phyloP scores from a whole-genome alignment of 2,329 filamentous ascomycete species.

The Dryadomyces sulphureus region DNA sequence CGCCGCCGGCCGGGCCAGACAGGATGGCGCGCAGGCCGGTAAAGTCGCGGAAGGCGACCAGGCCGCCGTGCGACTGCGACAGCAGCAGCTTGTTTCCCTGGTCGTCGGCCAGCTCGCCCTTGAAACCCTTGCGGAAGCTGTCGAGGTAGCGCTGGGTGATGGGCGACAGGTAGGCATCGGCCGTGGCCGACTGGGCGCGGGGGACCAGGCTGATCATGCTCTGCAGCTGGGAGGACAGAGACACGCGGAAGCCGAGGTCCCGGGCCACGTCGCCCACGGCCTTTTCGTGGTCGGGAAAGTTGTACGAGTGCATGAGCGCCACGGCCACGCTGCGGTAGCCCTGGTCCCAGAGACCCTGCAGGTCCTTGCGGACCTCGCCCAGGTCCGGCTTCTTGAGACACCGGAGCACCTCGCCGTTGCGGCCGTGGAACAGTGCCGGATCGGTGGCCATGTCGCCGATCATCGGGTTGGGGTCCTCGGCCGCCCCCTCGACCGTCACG shows the following conservation, averaged over 20 bases:
- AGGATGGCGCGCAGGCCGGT: slow-evolving; percentile 75
- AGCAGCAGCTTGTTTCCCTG: slow-evolving; percentile 69
- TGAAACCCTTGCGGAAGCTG: slow-evolving; percentile 69
- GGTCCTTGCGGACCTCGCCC: slow-evolving; percentile 38
- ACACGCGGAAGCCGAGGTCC: slow-evolving; percentile 79
- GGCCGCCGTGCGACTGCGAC: slow-evolving; percentile 75
- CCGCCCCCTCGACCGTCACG: slow-evolving; percentile 83
- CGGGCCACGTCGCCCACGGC: slow-evolving; percentile 60
- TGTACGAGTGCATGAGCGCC: slow-evolving; percentile 85
- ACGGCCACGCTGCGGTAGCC: slow-evolving; percentile 76
- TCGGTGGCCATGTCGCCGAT: slow-evolving; percentile 18
- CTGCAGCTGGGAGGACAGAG: slow-evolving; percentile 47
- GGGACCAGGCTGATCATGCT: slow-evolving; percentile 81
- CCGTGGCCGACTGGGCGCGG: slow-evolving; percentile 60
- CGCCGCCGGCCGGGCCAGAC: slow-evolving; percentile 82
- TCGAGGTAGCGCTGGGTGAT: slow-evolving; percentile 59
- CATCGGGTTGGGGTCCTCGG: slow-evolving; percentile 61
- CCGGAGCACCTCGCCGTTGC: slow-evolving; percentile 61
- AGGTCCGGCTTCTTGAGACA: slow-evolving; percentile 49
- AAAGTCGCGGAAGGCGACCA: slow-evolving; percentile 65
- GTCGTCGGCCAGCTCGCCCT: slow-evolving; percentile 65
- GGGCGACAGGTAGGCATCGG: slow-evolving; percentile 68
- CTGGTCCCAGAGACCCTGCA: slow-evolving; percentile 51
- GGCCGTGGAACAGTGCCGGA: slow-evolving; percentile 34
- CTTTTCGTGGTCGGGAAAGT: slow-evolving; percentile 74